Evolutionary conservation across 345 rosid genomes (phyloP).

Genomic region (Heritiera littoralis): DNA sequence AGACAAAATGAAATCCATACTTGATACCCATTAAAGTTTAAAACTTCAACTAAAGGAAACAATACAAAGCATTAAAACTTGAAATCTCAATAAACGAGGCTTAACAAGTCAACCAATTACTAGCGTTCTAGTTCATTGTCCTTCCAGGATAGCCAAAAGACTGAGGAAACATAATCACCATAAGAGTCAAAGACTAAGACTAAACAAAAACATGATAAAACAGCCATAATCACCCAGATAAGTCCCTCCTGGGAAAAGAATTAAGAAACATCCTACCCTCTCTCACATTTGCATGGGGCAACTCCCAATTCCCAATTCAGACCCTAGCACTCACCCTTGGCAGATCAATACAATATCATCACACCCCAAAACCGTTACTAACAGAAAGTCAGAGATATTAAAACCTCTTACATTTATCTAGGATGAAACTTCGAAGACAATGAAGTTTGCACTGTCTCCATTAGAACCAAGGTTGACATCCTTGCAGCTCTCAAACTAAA

Average conservation of each 20-base stretch:
- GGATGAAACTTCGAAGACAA: not conserved
- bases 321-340: not conserved
- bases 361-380: not conserved
- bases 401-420: not conserved
- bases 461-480: conserved; percentile 3
- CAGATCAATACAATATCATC: not conserved
- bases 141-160: not conserved
- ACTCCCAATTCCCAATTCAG: not conserved
- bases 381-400: not conserved
- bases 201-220: not conserved
- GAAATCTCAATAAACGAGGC: not conserved
- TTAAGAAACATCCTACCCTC: not conserved
- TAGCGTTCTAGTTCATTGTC: not conserved
- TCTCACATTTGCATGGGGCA: not conserved
- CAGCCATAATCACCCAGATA: not conserved
- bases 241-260: not conserved
- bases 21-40: not conserved
- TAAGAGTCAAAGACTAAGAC: not conserved
- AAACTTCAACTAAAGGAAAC: not conserved
- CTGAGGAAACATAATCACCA: not conserved
- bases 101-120: not conserved
- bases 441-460: not conserved
- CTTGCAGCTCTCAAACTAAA: not conserved
- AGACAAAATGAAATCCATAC: not conserved
- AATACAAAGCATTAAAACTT: not conserved